These are phyloP conservation scores for Lactifluus subvellereus DNA, from an alignment of 768 basidiomycete genomes.

Conservation along the genomic window DNA sequence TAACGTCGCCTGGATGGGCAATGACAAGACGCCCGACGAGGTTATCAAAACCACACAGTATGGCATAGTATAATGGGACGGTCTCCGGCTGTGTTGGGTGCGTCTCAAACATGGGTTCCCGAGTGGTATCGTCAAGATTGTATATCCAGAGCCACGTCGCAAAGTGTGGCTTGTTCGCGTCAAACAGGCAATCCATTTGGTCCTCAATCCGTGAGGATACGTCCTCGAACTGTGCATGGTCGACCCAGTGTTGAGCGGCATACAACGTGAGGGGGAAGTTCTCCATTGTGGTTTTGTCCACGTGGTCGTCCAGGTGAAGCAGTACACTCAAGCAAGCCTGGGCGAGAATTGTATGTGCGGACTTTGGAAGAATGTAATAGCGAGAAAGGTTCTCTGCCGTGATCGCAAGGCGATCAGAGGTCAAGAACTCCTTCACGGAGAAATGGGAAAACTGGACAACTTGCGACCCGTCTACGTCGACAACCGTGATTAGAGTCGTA, in stretches of 20 bases:
- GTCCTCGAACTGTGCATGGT: neutral
- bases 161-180: neutral
- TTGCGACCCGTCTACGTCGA: neutral
- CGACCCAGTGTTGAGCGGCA: conserved; percentile 3
- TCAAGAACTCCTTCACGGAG: conserved; percentile 11
- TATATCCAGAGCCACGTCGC: conserved; percentile 7
- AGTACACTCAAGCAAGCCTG: neutral
- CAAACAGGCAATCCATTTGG: neutral
- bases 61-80: neutral
- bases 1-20: neutral
- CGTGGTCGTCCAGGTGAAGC: neutral
- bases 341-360: neutral
- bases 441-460: conserved; percentile 9
- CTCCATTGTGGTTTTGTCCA: neutral
- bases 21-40: neutral
- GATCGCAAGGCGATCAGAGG: neutral
- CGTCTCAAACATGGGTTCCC: neutral
- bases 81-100: neutral
- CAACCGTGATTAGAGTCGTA: neutral
- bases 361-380: neutral
- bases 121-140: neutral
- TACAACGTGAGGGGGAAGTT: neutral
- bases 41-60: neutral
- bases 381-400: neutral
- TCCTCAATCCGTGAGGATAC: neutral